phyloP scores from a whole-genome alignment of 192 early-diverging fungal species.

The Coemansia javaensis region DNA sequence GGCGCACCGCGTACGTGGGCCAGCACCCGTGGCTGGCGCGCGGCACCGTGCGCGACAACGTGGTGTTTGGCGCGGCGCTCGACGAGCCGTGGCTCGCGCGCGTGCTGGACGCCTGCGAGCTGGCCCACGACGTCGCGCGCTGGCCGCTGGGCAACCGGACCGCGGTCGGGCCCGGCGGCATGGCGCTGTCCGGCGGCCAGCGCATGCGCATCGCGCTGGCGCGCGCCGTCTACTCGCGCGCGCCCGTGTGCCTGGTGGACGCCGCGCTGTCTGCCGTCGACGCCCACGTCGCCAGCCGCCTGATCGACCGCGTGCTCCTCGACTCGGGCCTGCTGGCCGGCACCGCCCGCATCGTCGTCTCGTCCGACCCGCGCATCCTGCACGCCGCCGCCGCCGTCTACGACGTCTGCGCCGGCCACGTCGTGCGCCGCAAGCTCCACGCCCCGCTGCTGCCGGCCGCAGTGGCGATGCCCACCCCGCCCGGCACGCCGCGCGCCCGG shows the following conservation, averaged over 20 bases:
- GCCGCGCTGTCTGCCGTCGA: slow-evolving; percentile 53
- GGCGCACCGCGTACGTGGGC: slow-evolving; percentile 12
- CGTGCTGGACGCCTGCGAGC: slow-evolving; percentile 20
- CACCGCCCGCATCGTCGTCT: neutral
- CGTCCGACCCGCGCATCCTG: slow-evolving; percentile 29
- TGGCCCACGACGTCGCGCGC: slow-evolving; percentile 20
- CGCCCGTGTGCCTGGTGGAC: slow-evolving; percentile 74
- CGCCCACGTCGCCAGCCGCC: slow-evolving; percentile 65
- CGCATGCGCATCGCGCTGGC: slow-evolving; percentile 13
- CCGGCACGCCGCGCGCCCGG: too few relatives aligned
- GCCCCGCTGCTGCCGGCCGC: too few relatives aligned
- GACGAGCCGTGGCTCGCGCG: slow-evolving; percentile 20
- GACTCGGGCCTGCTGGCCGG: neutral
- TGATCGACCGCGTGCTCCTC: slow-evolving; percentile 58
- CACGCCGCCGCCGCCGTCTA: too few relatives aligned
- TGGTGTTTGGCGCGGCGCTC: slow-evolving; percentile 26
- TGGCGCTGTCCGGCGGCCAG: slow-evolving; percentile 60
- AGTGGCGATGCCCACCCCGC: too few relatives aligned
- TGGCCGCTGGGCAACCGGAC: slow-evolving; percentile 42
- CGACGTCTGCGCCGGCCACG: too few relatives aligned
- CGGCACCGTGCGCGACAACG: slow-evolving; percentile 44
- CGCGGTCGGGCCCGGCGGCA: slow-evolving; percentile 54
- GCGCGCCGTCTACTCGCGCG: slow-evolving; percentile 75
- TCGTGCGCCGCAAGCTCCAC: too few relatives aligned
- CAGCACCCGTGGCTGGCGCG: slow-evolving; percentile 49